Base-by-base conservation (phyloP, 169 alveolate species). In the Besnoitia besnoiti region DNA sequence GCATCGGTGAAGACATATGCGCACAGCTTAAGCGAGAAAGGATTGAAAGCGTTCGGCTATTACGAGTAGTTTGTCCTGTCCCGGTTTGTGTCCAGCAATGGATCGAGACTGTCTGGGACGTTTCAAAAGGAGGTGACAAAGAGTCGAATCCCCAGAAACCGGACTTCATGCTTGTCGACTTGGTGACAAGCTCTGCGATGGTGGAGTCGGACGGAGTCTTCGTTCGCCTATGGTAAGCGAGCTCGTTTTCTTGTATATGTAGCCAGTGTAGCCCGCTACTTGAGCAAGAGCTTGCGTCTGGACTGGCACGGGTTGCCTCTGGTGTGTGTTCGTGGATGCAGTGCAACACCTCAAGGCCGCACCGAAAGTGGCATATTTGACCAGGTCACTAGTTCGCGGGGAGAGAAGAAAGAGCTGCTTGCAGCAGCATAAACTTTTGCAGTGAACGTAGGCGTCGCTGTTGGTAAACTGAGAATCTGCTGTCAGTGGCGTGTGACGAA, bases 221-320 rank as follows among this genome's bases (percentile, higher is more conserved):
- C 33, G 84, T 73, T 30, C 84, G 84, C 27, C 84, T 73, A 44
- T 39, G 84, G 84, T 73, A 73, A 73, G 84, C 40, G 49, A 73
- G n/a, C 16, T 21, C 3, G 27, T 14, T 33, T 2, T 24, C n/a
- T 55, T 33, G 21, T 4, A 21, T 12, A 33, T 33, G n/a, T 14
- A 55, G 27, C 35, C 73, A 55, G 27, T 5, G 35, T 33, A 55
- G 27, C 73, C 10, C 35, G 16, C 10, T 33, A 16, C 27, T 27
- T 55, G 27, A 10, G n/a, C 73, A 21, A 5, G 73, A 55, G 27
- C 30, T 0, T 0, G 0, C 27, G 73, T n/a, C n/a, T 55, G 73
- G 27, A 55, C 73, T 55, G 73, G 7, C 73, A 55, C 73, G 73
- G 35, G 3, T 49, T 10, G 35, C 30, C n/a, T 55, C 27, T 21